These are phyloP conservation scores for Aspergillus biplanus DNA, from an alignment of 495 filamentous ascomycete species.

Conservation along the genomic window DNA sequence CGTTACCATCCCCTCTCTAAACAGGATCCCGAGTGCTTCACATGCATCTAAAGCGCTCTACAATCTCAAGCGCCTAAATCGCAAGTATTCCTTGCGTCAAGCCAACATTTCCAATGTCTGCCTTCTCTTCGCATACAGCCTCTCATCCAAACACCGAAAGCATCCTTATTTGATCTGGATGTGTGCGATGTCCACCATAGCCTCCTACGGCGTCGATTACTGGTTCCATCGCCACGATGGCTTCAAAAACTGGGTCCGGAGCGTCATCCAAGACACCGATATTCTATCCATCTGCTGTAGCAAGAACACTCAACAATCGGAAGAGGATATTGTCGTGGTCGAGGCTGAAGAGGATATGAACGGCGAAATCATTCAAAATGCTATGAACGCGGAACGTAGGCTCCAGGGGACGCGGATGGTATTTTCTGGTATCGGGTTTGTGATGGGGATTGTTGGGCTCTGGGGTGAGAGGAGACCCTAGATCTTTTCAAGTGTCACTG, in stretches of 20 bases:
- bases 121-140: conserved; percentile 70
- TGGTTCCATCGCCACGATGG: conserved; percentile 48
- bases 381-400: conserved; percentile 67
- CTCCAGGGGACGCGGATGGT: conserved; percentile 62
- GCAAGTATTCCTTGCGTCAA: conserved; percentile 62
- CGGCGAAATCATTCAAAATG: conserved; percentile 76
- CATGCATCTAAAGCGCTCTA: conserved; percentile 66
- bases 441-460: conserved; percentile 78
- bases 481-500: neutral
- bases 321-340: conserved; percentile 64
- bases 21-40: conserved; percentile 72
- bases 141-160: conserved; percentile 69
- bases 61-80: conserved; percentile 61
- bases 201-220: conserved; percentile 60
- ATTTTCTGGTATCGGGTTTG: conserved; percentile 67
- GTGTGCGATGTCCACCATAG: conserved; percentile 55
- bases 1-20: conserved; percentile 74
- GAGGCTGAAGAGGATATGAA: conserved; percentile 65
- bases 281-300: conserved; percentile 17
- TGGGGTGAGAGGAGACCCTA: conserved; percentile 74
- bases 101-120: conserved; percentile 62
- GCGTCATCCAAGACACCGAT: conserved; percentile 34
- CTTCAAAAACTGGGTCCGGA: conserved; percentile 34
- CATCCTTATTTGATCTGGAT: conserved; percentile 91
- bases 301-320: conserved; percentile 33